phyloP scores from a whole-genome alignment of 257 asterid genomes.

The Petrea volubilis region DNA sequence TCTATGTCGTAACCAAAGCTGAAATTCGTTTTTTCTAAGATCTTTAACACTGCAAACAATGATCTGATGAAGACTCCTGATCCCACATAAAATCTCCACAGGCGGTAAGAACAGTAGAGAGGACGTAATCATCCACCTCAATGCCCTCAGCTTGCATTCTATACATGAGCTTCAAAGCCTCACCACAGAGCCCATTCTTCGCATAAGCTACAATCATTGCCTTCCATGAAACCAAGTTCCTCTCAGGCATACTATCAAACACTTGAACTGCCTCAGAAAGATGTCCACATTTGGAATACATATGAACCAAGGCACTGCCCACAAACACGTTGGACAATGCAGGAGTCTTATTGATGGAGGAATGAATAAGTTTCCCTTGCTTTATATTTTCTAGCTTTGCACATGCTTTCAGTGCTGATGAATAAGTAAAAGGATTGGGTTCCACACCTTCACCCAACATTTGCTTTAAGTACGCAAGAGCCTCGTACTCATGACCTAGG shows the following conservation, averaged over 20 bases:
- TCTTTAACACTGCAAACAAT: constrained; percentile 34
- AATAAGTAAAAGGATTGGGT: constrained; percentile 82
- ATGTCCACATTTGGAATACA: constrained; percentile 87
- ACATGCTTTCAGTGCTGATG: constrained; percentile 90
- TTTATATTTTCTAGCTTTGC: constrained; percentile 63
- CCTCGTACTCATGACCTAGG: constrained; percentile 77
- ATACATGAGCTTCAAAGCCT: constrained; percentile 81
- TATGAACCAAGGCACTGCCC: constrained; percentile 87
- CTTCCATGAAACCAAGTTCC: constrained; percentile 74
- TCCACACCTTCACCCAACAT: constrained; percentile 86
- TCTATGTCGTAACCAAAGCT: background rate
- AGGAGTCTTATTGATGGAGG: constrained; percentile 68
- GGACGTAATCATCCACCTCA: constrained; percentile 64
- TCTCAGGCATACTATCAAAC: constrained; percentile 79
- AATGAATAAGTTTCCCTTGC: constrained; percentile 72
- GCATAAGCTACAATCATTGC: constrained; percentile 82
- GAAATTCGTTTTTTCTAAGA: background rate
- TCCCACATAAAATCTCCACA: constrained; percentile 67
- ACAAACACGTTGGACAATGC: constrained; percentile 69
- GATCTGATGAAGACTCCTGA: constrained; percentile 31
- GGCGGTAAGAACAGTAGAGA: constrained; percentile 64
- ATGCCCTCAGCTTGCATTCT: constrained; percentile 79
- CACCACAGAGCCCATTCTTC: constrained; percentile 65
- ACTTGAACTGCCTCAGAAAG: constrained; percentile 76
- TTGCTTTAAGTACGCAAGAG: constrained; percentile 76